Percentiles rank a stretch among this genome's conserved stretches.
phyloP scores from a whole-genome alignment of 148 eudicot genomes.

The Suaeda aralocaspica region DNA sequence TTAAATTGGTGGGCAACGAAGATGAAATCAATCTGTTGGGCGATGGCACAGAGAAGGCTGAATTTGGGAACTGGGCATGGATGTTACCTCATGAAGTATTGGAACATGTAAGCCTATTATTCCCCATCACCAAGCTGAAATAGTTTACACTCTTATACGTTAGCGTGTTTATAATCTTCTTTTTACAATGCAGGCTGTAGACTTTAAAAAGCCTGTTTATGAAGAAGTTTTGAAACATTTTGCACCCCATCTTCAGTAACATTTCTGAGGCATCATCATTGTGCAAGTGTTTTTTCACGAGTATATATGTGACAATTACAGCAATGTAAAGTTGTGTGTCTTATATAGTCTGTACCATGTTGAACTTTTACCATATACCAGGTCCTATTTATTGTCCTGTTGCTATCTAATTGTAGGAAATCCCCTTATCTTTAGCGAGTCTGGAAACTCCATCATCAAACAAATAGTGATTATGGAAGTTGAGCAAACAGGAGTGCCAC shows the following conservation, averaged over 20 bases:
- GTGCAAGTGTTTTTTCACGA: not conserved
- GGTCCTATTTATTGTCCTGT: no score
- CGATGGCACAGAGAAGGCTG: constrained; percentile 88
- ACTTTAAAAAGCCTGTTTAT: constrained; percentile 82
- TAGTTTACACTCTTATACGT: not conserved
- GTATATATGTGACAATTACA: not conserved
- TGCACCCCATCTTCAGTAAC: constrained; percentile 59
- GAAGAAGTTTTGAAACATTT: constrained; percentile 67
- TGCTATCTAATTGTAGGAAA: no score
- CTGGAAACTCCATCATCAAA: no score
- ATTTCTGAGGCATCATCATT: not conserved
- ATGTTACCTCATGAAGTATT: constrained; percentile 74
- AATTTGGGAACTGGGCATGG: constrained; percentile 96
- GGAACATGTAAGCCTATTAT: constrained; percentile 43
- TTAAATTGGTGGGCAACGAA: constrained; percentile 72
- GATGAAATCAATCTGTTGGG: constrained; percentile 82
- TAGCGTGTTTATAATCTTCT: not conserved
- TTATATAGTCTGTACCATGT: constrained; percentile 21
- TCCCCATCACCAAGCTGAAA: not conserved
- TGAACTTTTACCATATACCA: constrained; percentile 4
- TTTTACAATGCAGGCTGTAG: constrained; percentile 65
- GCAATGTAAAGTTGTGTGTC: constrained; percentile 6
- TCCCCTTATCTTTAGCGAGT: no score
- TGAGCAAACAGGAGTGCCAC: no score
- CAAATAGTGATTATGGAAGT: no score